Conservation (phyloP, 768 basidiomycete species). For the Termitomyces sp. region DNA sequence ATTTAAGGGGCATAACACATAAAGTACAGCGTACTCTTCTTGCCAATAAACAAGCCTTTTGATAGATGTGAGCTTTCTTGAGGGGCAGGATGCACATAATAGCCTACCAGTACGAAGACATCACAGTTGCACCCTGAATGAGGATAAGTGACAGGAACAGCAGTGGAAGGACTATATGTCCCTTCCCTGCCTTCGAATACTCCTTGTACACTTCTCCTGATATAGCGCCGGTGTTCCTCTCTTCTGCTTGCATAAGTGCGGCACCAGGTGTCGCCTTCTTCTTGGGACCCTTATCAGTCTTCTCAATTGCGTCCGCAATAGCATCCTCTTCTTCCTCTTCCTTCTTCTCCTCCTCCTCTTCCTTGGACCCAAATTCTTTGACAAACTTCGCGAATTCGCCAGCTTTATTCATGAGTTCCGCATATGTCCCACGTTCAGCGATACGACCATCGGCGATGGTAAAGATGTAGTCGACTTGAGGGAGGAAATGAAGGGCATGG, state of each 20-base stretch:
- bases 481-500: slow-evolving; percentile 87
- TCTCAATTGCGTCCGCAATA: slow-evolving; percentile 30
- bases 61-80: not conserved
- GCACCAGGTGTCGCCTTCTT: slow-evolving; percentile 40
- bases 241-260: slow-evolving; percentile 79
- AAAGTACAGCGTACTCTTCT: slow-evolving; percentile 42
- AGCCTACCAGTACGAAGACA: slow-evolving; percentile 72
- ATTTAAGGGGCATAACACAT: not conserved
- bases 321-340: slow-evolving; percentile 42
- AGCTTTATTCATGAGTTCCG: slow-evolving; percentile 58
- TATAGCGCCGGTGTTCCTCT: slow-evolving; percentile 76
- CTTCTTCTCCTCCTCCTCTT: slow-evolving; percentile 46
- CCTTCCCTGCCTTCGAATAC: slow-evolving; percentile 72
- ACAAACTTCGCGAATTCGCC: slow-evolving; percentile 75
- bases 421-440: slow-evolving; percentile 77
- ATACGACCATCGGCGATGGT: slow-evolving; percentile 75
- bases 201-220: slow-evolving; percentile 47
- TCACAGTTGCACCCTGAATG: slow-evolving; percentile 65
- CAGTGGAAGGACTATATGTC: slow-evolving; percentile 59
- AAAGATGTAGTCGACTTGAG: slow-evolving; percentile 83
- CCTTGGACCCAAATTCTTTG: slow-evolving; percentile 71
- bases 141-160: slow-evolving; percentile 58
- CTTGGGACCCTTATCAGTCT: slow-evolving; percentile 29
- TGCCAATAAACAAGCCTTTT: slow-evolving; percentile 84
- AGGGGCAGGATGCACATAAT: not conserved